phyloP scores from a whole-genome alignment of 768 basidiomycete species.

The Mycena capillaripes region DNA sequence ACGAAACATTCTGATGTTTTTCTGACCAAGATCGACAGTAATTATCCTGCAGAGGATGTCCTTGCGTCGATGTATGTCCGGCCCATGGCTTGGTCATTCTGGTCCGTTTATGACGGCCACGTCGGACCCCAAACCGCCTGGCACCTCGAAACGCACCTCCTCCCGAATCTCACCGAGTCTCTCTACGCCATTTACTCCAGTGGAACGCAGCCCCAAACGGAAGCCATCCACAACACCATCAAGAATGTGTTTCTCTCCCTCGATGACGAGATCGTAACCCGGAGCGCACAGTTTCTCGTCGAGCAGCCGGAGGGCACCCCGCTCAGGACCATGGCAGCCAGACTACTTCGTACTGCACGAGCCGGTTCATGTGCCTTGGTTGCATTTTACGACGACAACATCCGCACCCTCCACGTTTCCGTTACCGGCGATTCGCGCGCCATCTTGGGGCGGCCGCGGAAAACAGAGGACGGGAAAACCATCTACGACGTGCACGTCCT shows the following conservation, averaged over 20 bases:
- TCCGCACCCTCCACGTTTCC: conserved; percentile 56
- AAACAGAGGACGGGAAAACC: conserved; percentile 38
- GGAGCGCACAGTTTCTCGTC: conserved; percentile 45
- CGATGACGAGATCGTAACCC: conserved; percentile 59
- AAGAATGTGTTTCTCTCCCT: conserved; percentile 53
- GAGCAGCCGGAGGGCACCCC: conserved; percentile 21
- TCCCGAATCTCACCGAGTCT: conserved; percentile 1
- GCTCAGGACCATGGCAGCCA: conserved; percentile 43
- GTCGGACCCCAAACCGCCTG: conserved; percentile 27
- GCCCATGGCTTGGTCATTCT: conserved; percentile 29
- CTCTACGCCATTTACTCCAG: conserved; percentile 25
- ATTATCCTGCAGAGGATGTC: conserved; percentile 29
- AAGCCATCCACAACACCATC: conserved; percentile 52
- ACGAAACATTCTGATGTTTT: background rate
- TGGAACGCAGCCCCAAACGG: conserved; percentile 36
- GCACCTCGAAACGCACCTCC: conserved; percentile 21
- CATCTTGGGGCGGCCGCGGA: conserved; percentile 57
- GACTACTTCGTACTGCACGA: conserved; percentile 49
- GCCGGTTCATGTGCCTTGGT: conserved; percentile 61
- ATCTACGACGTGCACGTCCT: conserved; percentile 57
- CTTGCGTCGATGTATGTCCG: background rate
- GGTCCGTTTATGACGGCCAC: conserved; percentile 35
- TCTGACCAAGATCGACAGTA: conserved; percentile 6
- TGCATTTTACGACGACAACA: conserved; percentile 57
- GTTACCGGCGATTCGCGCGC: conserved; percentile 65